A percentile compares a stretch with the other conserved stretches of the same genome.
phyloP scores from a whole-genome alignment of 2,329 filamentous ascomycete species.

The Colletotrichum ledebouriae region DNA sequence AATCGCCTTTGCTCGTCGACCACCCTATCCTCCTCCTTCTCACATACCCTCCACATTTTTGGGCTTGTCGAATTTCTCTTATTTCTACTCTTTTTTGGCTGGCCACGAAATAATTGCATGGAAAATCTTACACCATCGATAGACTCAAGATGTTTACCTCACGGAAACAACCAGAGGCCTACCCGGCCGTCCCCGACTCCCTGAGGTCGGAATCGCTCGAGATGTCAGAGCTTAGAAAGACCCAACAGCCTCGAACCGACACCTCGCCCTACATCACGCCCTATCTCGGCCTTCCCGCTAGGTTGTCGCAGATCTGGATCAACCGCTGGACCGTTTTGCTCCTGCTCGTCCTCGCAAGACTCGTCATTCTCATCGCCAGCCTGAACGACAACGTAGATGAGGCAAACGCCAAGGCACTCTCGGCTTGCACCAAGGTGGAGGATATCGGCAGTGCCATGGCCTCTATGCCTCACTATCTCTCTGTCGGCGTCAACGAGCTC shows the following conservation, averaged over 20 bases:
- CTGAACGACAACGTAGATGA: conserved; percentile 81
- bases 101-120: conserved; percentile 25
- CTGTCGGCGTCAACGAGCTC: conserved; percentile 87
- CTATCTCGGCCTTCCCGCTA: conserved; percentile 89
- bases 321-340: conserved; percentile 97
- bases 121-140: conserved; percentile 44
- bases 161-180: conserved; percentile 51
- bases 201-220: conserved; percentile 55
- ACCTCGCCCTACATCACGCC: conserved; percentile 83
- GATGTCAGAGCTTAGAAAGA: conserved; percentile 50
- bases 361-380: conserved; percentile 80
- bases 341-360: conserved; percentile 84
- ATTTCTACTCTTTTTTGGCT: conserved; percentile 15
- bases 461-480: conserved; percentile 97
- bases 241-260: conserved; percentile 57
- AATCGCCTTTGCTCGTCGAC: conserved; percentile 23
- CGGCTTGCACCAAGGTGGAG: conserved; percentile 92
- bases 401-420: conserved; percentile 85
- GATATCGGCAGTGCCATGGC: conserved; percentile 95
- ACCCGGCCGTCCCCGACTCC: conserved; percentile 55
- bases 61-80: background rate
- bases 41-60: conserved; percentile 9
- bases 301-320: conserved; percentile 96
- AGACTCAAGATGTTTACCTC: conserved; percentile 55
- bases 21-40: background rate